phyloP scores from a whole-genome alignment of 495 filamentous ascomycete genomes.

The Hypoxylon crocopeplum region DNA sequence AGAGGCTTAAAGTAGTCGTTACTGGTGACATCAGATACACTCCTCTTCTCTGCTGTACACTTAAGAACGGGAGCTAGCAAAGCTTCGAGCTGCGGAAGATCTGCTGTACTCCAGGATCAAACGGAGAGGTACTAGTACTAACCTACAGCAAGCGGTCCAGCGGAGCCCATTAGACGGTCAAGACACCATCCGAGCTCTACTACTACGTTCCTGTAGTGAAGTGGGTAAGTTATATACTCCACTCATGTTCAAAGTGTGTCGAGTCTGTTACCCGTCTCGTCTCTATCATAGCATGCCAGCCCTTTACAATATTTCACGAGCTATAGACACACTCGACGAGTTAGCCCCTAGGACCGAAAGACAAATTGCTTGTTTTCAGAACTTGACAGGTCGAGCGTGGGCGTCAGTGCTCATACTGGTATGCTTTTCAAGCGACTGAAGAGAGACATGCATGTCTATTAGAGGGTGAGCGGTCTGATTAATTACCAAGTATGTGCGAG shows the following conservation, averaged over 20 bases:
- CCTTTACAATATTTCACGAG: no score
- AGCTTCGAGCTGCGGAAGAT: slow-evolving; percentile 22
- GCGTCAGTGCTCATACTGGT: not conserved
- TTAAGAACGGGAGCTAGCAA: slow-evolving; percentile 27
- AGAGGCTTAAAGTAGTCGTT: slow-evolving; percentile 2
- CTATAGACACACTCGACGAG: no score
- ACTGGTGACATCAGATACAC: slow-evolving; percentile 12
- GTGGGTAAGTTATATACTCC: slow-evolving; percentile 20
- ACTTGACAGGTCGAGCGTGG: not conserved
- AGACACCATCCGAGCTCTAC: no score
- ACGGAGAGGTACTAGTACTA: not conserved
- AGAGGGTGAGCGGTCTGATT: not conserved
- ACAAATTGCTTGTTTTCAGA: not conserved
- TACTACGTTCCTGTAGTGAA: no score
- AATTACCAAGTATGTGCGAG: slow-evolving; percentile 1
- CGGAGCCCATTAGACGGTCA: slow-evolving; percentile 16
- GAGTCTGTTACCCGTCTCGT: slow-evolving; percentile 30
- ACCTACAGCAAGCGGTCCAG: slow-evolving; percentile 3
- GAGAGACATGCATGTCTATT: not conserved
- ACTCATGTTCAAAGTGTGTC: slow-evolving; percentile 23
- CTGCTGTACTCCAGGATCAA: slow-evolving; percentile 29
- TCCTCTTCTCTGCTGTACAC: not conserved
- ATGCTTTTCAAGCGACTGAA: not conserved
- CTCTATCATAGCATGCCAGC: slow-evolving; percentile 3
- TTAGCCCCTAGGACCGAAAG: not conserved